phyloP scores from a whole-genome alignment of 106 monocot genomes.

The Acorus gramineus region DNA sequence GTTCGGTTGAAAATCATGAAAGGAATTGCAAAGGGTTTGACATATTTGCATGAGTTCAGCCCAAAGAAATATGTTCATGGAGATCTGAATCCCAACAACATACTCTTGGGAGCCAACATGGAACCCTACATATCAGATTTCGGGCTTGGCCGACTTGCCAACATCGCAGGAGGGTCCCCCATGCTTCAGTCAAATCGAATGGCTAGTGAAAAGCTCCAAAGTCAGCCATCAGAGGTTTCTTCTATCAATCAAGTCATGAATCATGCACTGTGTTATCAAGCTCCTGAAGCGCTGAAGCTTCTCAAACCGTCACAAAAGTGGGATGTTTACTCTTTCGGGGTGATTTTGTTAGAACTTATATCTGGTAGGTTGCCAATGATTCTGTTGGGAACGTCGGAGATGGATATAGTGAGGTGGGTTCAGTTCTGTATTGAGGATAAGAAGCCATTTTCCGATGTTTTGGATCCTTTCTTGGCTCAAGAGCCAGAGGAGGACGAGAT shows the following conservation, averaged over 20 bases:
- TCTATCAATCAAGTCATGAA: conserved; percentile 29
- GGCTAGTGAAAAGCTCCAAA: conserved; percentile 27
- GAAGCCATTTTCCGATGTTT: conserved; percentile 37
- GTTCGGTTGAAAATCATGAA: conserved; percentile 58
- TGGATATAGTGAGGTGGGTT: conserved; percentile 58
- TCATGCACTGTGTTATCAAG: conserved; percentile 53
- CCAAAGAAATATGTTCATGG: conserved; percentile 94
- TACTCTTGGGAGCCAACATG: conserved; percentile 61
- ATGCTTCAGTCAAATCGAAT: conserved; percentile 36
- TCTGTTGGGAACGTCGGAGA: conserved; percentile 38
- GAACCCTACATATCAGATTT: conserved; percentile 77
- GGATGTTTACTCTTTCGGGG: conserved; percentile 83
- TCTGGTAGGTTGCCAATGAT: conserved; percentile 64
- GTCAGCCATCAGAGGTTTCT: conserved; percentile 24
- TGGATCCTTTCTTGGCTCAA: conserved; percentile 34
- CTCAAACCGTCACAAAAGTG: conserved; percentile 88
- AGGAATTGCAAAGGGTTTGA: conserved; percentile 61
- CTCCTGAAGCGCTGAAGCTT: conserved; percentile 64
- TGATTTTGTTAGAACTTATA: conserved; percentile 71
- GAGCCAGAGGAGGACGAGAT: conserved; percentile 67
- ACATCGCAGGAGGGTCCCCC: conserved; percentile 50
- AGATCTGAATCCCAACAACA: conserved; percentile 67
- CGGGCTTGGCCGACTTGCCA: conserved; percentile 61
- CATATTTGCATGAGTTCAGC: conserved; percentile 76
- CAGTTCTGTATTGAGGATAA: conserved; percentile 56